Conservation (phyloP, 257 asterid genomes). For the Craterostigma plantagineum region DNA sequence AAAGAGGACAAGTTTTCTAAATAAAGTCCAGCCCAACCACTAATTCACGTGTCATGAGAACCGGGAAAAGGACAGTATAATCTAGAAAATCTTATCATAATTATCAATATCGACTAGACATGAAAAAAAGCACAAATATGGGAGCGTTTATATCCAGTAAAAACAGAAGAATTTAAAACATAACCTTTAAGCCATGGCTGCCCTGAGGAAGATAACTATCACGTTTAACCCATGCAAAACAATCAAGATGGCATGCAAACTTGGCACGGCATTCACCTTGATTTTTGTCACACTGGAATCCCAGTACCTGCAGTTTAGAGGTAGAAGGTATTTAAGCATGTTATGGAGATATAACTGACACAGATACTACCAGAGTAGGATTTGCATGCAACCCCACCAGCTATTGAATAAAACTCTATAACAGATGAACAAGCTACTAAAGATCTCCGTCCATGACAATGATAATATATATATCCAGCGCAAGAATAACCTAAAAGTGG, state of each 20-base stretch:
- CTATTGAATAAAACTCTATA: too few relatives aligned
- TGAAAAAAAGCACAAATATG: conserved; percentile 1
- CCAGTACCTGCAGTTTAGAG: conserved; percentile 63
- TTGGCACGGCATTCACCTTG: conserved; percentile 99
- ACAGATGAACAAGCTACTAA: too few relatives aligned
- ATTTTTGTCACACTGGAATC: conserved; percentile 72
- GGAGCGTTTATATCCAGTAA: conserved; percentile 10
- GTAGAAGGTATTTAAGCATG: conserved; percentile 3
- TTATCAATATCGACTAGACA: neutral
- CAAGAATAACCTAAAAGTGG: too few relatives aligned
- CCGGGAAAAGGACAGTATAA: conserved; percentile 3
- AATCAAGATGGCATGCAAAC: conserved; percentile 95
- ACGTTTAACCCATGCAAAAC: conserved; percentile 99
- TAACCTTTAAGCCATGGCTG: conserved; percentile 93
- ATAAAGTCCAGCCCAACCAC: neutral
- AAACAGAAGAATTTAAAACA: conserved; percentile 6
- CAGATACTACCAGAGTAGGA: neutral
- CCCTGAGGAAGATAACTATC: conserved; percentile 99
- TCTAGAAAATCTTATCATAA: neutral
- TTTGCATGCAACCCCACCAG: too few relatives aligned
- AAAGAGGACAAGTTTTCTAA: too few relatives aligned
- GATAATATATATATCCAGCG: too few relatives aligned
- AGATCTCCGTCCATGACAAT: too few relatives aligned
- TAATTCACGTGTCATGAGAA: conserved; percentile 3
- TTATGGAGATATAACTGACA: neutral